Base-by-base conservation (phyloP, 176 grass and related monocot genomes). In the Oryza meridionalis region DNA sequence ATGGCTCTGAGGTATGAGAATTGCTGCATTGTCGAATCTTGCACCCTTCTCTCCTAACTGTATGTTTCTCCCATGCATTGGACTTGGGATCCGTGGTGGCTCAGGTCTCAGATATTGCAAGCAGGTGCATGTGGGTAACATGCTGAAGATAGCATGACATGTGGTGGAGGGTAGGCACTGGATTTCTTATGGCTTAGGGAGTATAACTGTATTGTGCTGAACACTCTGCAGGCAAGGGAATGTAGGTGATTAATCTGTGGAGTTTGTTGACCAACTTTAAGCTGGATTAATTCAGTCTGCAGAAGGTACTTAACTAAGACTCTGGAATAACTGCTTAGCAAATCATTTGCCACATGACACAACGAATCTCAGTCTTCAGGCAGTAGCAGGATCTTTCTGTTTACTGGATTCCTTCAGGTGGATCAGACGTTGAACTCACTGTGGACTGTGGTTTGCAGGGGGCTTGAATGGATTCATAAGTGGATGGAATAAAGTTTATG, bases 121-220 rank as follows among this genome's bases (percentile, higher is more conserved):
- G 77, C 88, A 90, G 13, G 59, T 15, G 84, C 88, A 90, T 79
- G 88, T 90, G 84, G 84, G 68, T 40, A 68, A 69, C 87, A 77
- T 72, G 87, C 66, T 51, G n/a, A 24, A 61, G 87, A 84, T 80
- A 47, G 69, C 70, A 69, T 2, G n/a, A 53, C 76, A 83, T 86
- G 88, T 86, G 88, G 88, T 86, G 88, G 84, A 77, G 72, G 76
- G 6, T 38, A 62, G 35, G 74, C 61, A 73, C 74, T 26, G 26
- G 80, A 83, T 90, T 75, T 90, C 62, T 79, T 65, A 75, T 38
- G 45, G 86, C 51, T 32, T 19, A 38, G 62, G 33, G 59, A 25
- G 17, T 72, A 73, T 72, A 68, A 73, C 22, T 44, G 73, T 73
- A 86, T 77, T 25, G 72, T 53, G 68, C 79, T 69, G 7, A 90